A percentile compares a stretch with the other conserved stretches of the same genome.
Conservation (phyloP, 2,329 filamentous ascomycete genomes). For the Metarhizium humberi region DNA sequence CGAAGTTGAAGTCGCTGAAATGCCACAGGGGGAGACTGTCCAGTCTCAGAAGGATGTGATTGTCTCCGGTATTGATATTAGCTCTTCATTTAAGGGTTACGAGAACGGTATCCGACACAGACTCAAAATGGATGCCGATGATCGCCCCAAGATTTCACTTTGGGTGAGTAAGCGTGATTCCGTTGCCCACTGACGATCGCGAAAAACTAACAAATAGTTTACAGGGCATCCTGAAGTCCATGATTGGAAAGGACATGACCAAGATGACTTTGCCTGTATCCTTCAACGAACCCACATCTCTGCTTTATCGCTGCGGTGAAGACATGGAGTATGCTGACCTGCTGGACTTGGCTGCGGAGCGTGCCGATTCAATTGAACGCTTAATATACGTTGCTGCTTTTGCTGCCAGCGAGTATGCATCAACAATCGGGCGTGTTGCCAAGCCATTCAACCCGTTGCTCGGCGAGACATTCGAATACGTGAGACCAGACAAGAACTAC, state of each 20-base stretch:
- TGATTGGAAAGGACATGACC: constrained; percentile 99
- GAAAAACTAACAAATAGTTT: not conserved
- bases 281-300: constrained; percentile 95
- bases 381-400: constrained; percentile 93
- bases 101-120: constrained; percentile 75
- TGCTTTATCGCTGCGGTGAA: constrained; percentile 89
- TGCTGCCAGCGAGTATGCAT: constrained; percentile 92
- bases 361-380: constrained; percentile 79
- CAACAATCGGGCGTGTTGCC: constrained; percentile 90
- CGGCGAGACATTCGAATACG: constrained; percentile 96
- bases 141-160: constrained; percentile 86
- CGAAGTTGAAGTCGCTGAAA: constrained; percentile 69
- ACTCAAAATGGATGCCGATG: constrained; percentile 83
- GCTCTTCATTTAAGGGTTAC: constrained; percentile 76
- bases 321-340: constrained; percentile 98
- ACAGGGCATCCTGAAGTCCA: constrained; percentile 92
- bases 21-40: constrained; percentile 42
- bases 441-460: constrained; percentile 97
- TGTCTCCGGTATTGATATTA: constrained; percentile 51
- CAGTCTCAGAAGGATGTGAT: constrained; percentile 26
- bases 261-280: constrained; percentile 98
- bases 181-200: not conserved
- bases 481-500: constrained; percentile 90
- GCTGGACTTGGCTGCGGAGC: constrained; percentile 78
- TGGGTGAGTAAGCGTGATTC: constrained; percentile 57